A percentile compares a stretch with the other conserved stretches of the same genome.
Conservation (phyloP, 2,329 filamentous ascomycete genomes). For the Colletotrichum sp. region DNA sequence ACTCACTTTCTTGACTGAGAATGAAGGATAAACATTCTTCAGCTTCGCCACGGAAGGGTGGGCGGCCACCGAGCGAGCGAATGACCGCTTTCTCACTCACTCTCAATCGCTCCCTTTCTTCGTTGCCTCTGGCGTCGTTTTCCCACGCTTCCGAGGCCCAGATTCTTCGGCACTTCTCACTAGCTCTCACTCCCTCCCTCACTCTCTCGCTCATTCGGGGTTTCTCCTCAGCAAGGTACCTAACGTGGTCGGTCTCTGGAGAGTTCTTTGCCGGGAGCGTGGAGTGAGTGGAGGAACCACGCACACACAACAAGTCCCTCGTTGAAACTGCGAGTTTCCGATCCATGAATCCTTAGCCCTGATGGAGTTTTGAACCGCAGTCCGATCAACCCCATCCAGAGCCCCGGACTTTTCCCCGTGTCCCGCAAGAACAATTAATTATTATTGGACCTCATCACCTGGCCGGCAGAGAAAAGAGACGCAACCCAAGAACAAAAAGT, state of each 20-base stretch:
- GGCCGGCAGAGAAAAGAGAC: neutral
- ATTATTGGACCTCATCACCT: neutral
- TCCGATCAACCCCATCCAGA: neutral
- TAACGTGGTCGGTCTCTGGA: neutral
- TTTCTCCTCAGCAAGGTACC: neutral
- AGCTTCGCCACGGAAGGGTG: neutral
- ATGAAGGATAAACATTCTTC: constrained; percentile 15
- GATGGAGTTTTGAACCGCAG: neutral
- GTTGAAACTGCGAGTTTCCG: neutral
- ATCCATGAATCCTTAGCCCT: constrained; percentile 2
- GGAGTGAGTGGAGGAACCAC: neutral
- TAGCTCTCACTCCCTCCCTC: neutral
- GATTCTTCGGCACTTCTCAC: constrained; percentile 8
- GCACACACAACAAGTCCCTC: neutral
- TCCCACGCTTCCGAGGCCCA: neutral
- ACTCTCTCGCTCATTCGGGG: neutral
- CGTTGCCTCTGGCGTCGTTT: neutral
- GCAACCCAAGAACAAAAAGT: constrained; percentile 1
- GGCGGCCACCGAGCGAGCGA: neutral
- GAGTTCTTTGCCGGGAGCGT: constrained; percentile 18
- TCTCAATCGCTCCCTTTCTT: neutral
- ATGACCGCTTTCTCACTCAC: neutral
- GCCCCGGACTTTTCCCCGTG: constrained; percentile 17
- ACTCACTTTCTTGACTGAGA: neutral
- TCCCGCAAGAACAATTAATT: constrained; percentile 16